Evolutionary conservation across 2,329 filamentous ascomycete genomes (phyloP).

Genomic region (Fusarium sp.): DNA sequence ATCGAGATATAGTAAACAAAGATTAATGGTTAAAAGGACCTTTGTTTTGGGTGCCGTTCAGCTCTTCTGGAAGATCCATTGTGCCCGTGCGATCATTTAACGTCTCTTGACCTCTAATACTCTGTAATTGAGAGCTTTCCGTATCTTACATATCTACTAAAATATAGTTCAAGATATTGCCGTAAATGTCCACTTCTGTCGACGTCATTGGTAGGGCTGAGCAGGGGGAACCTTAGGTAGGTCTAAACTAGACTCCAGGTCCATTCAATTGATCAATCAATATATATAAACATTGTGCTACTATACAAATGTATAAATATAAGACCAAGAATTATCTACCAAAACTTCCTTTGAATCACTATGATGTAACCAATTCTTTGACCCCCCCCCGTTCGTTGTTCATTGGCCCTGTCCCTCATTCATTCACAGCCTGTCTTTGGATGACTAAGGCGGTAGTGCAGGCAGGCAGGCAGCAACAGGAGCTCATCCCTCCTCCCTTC

Average conservation of each 20-base stretch:
- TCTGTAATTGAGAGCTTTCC: neutral
- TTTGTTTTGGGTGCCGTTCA: neutral
- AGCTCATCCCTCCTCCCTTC: neutral
- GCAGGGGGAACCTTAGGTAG: neutral
- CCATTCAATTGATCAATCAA: neutral
- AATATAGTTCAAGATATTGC: neutral
- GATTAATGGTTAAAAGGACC: neutral
- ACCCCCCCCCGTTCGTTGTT: neutral
- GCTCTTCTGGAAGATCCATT: neutral
- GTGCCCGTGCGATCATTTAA: no score
- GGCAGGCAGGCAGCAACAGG: constrained; percentile 13
- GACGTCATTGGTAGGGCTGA: constrained; percentile 32
- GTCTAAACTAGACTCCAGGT: neutral
- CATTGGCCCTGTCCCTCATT: neutral
- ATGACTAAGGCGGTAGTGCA: neutral
- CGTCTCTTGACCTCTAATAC: no score
- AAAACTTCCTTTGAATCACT: neutral
- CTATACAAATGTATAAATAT: no score
- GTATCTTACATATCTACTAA: neutral
- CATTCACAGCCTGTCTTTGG: neutral
- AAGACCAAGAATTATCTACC: neutral
- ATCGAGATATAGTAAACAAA: neutral
- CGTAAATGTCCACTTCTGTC: neutral
- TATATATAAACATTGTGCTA: neutral
- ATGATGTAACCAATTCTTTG: neutral